Percentiles rank a stretch among this genome's conserved stretches.
These are phyloP conservation scores for Malassezia equina DNA, from an alignment of 1,284 basidiomycete species.

Conservation along the genomic window DNA sequence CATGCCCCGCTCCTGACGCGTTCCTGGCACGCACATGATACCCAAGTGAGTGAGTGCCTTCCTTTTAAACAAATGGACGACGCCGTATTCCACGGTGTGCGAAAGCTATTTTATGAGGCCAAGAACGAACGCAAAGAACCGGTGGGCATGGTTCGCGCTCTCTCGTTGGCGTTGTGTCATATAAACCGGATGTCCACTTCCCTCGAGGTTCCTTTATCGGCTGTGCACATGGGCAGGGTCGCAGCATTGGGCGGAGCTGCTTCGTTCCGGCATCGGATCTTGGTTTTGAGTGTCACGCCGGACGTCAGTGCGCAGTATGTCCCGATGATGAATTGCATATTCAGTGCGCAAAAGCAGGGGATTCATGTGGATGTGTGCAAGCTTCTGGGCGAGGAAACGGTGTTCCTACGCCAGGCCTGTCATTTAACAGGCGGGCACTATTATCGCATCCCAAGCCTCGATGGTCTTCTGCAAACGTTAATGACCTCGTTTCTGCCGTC, in stretches of 20 bases:
- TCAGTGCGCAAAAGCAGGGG: slow-evolving; percentile 94
- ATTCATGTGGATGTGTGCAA: slow-evolving; percentile 93
- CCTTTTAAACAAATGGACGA: slow-evolving; percentile 35
- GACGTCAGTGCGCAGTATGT: slow-evolving; percentile 80
- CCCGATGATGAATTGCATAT: slow-evolving; percentile 97
- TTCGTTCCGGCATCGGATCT: slow-evolving; percentile 55
- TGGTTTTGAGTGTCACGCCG: slow-evolving; percentile 83
- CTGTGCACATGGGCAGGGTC: not conserved
- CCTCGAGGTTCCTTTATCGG: not conserved
- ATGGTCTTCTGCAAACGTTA: slow-evolving; percentile 48
- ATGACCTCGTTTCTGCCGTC: slow-evolving; percentile 33
- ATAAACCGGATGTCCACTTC: slow-evolving; percentile 9
- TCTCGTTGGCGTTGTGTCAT: slow-evolving; percentile 15
- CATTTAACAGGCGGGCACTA: slow-evolving; percentile 91
- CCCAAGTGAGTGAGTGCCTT: slow-evolving; percentile 4
- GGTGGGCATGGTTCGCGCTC: slow-evolving; percentile 12
- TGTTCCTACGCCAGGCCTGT: slow-evolving; percentile 93
- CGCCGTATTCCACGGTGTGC: slow-evolving; percentile 28
- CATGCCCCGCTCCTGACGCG: slow-evolving; percentile 20
- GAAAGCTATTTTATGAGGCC: slow-evolving; percentile 1
- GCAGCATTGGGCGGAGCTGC: not conserved
- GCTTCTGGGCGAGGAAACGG: slow-evolving; percentile 74
- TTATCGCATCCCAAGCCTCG: slow-evolving; percentile 67
- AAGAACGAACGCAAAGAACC: not conserved
- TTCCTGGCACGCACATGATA: not conserved